Base-by-base conservation (phyloP, 768 basidiomycete genomes). In the Cystobasidium onofrii region DNA sequence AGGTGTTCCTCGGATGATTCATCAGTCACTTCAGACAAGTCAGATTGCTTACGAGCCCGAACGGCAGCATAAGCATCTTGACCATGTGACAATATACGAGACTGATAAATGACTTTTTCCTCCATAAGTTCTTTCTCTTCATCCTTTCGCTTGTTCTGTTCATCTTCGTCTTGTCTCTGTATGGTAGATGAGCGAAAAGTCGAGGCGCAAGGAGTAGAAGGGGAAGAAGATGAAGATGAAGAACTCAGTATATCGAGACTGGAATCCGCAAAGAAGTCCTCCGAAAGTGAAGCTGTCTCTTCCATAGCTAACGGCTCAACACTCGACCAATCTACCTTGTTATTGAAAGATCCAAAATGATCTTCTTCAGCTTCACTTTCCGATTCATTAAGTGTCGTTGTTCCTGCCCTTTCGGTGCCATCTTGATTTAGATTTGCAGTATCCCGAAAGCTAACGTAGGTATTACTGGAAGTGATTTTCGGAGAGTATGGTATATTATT, bases 291-390 rank as follows among this genome's bases (percentile, higher is more conserved):
- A 27, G 43, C 36, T 3, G 63, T 64, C 25, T 64, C 63, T 46
- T 64, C 63, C 7, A 64, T 39, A 12, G 63, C 25, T 10, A 64
- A 31, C 23, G 63, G 63, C 17, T 34, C 63, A 23, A 64, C 39
- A 23, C 27, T 6, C 41, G 63, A 34, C 63, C 63, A 64, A 27
- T 64, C 23, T 10, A 64, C 34, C 41, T 50, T 50, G 4, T 18
- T 46, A 9, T 13, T 25, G 41, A 34, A 23, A 7, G 63, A 36
- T 15, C 15, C 36, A 39, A 36, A 27, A 15, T 3, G 12, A 46
- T 27, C 36, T 43, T 39, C 63, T 43, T 39, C 63, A 36, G 31
- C 17, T 36, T 64, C 63, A 41, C 39, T 64, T 46, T 64, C 63
- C 36, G 39, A 39, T n/a, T 41, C 63, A 34, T 34, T 64, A 60